Conservation (phyloP, 2,329 filamentous ascomycete genomes). For the Diaporthe eres region DNA sequence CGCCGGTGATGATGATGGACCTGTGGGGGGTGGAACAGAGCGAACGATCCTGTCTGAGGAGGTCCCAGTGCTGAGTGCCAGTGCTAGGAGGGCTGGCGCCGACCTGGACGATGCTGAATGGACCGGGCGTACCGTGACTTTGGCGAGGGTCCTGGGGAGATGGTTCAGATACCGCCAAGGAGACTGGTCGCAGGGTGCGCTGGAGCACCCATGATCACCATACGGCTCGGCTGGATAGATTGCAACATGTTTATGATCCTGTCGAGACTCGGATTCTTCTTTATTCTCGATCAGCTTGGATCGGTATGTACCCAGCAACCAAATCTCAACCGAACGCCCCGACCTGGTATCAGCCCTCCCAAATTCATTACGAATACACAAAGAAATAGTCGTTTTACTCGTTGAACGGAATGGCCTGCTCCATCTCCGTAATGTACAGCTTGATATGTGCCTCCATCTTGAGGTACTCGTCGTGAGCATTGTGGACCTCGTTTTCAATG, state of each 20-base stretch:
- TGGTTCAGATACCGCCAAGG: slow-evolving; percentile 73
- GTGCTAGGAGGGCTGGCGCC: slow-evolving; percentile 57
- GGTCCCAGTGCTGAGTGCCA: slow-evolving; percentile 74
- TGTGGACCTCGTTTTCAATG: slow-evolving; percentile 93
- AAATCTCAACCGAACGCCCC: slow-evolving; percentile 37
- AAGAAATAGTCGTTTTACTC: slow-evolving; percentile 34
- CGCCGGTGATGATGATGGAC: neutral
- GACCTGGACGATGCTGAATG: slow-evolving; percentile 65
- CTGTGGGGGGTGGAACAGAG: slow-evolving; percentile 44
- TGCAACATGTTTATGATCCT: neutral
- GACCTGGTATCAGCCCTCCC: slow-evolving; percentile 41
- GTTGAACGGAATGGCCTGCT: slow-evolving; percentile 77
- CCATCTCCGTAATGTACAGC: slow-evolving; percentile 99
- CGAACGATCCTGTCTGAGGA: slow-evolving; percentile 58
- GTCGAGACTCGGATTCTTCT: neutral
- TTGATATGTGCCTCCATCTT: slow-evolving; percentile 99
- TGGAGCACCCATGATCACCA: neutral
- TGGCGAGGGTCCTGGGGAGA: slow-evolving; percentile 70
- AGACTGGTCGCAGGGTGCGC: slow-evolving; percentile 49
- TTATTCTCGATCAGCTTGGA: slow-evolving; percentile 36
- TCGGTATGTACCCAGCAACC: neutral
- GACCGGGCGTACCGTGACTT: slow-evolving; percentile 70
- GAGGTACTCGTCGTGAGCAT: slow-evolving; percentile 92
- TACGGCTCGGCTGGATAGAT: neutral
- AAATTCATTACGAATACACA: slow-evolving; percentile 48